Evolutionary conservation across 192 early-diverging fungal species (phyloP), one percentile per base, ranked within the genome.

Genomic region (Phlyctochytrium arcticum): DNA sequence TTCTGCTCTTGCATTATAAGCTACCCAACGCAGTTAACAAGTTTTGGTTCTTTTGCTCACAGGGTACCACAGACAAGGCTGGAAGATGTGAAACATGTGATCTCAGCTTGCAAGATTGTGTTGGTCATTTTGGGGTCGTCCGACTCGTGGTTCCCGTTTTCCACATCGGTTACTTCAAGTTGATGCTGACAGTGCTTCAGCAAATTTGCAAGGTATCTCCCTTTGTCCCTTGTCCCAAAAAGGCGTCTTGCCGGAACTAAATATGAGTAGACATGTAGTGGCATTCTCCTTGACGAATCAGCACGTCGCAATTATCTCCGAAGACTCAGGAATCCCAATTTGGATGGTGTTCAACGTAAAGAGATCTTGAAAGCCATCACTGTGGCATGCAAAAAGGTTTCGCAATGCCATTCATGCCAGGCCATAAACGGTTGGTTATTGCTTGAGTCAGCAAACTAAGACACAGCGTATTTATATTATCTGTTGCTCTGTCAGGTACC

Each of bases 111-210:
- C 78, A 89, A 67, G 91, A 96, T 48, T 99, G 97, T 75, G 87
- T 93, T 23, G 97, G 97, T 32, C 97, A 99, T 80, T 99, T 88
- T 80, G 97, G 95, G 17, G 90, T 92, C 62, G 81, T 99, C 31
- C 88, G 91, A 48, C 81, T 99, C 7, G 89, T 87, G 36, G 75
- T 98, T 48, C 97, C 97, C 5, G 92, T 99, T 21, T 99, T 98
- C 70, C 97, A 99, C 47, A 93, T 94, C 80, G 97, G 97, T 46
- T 99, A 94, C 76, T 99, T 98, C 71, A 89, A 91, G 65, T 80
- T 87, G 36, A 89, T 89, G 53, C 83, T 94, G 36, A 85, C 80
- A 21, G 92, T 97, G 54, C 75, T 99, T 33, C 95, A 99, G 79
- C 88, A 93, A 49, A 97, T 98, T 56, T 99, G 97, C 87, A 97